Percentiles rank a stretch among this genome's conserved stretches.
phyloP scores from a whole-genome alignment of 129 eudicot species.

The Chrysanthemum makinoi region DNA sequence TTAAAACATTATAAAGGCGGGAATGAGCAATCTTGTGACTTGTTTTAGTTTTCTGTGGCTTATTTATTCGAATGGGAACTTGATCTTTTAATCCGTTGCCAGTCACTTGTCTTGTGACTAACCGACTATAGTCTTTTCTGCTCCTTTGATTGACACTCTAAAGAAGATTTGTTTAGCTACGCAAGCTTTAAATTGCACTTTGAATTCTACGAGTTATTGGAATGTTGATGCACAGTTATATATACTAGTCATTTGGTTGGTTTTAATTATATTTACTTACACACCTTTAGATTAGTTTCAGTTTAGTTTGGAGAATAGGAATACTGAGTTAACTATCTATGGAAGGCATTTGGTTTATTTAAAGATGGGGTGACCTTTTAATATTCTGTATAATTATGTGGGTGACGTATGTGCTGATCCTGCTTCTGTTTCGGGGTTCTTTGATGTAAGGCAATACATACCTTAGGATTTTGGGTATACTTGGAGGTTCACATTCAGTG shows the following conservation, averaged over 20 bases:
- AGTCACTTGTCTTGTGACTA: too few relatives aligned
- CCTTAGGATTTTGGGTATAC: not conserved
- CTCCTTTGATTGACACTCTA: too few relatives aligned
- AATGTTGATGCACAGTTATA: too few relatives aligned
- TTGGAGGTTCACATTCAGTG: not conserved
- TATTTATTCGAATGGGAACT: too few relatives aligned
- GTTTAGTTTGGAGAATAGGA: not conserved
- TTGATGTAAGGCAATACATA: not conserved
- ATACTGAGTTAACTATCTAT: not conserved
- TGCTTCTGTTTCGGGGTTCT: not conserved
- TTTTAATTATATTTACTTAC: not conserved
- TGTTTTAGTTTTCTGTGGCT: too few relatives aligned
- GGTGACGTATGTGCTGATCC: not conserved
- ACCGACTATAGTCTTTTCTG: too few relatives aligned
- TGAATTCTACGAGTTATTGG: too few relatives aligned
- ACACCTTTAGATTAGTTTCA: not conserved
- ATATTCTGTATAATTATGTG: not conserved
- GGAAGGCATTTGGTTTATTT: not conserved
- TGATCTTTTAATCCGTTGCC: too few relatives aligned
- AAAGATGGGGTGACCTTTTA: not conserved
- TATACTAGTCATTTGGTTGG: not conserved
- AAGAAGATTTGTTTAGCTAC: too few relatives aligned
- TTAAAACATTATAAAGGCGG: too few relatives aligned
- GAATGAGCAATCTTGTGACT: too few relatives aligned
- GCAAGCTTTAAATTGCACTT: too few relatives aligned